These are phyloP conservation scores for Colletotrichum eleusines DNA, from an alignment of 2,329 filamentous ascomycete species.

Conservation along the genomic window DNA sequence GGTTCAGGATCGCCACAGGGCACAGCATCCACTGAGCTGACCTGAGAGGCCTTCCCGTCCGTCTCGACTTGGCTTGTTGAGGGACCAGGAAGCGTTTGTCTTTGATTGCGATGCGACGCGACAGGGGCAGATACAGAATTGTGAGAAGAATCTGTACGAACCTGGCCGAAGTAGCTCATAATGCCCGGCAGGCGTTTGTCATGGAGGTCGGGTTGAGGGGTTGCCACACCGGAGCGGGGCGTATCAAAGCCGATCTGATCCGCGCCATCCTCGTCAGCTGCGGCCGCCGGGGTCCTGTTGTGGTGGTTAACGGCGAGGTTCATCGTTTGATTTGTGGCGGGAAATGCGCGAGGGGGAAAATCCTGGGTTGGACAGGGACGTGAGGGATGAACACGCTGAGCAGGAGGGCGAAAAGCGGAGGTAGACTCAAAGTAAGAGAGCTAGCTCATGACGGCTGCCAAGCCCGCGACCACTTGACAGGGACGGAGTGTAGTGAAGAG, in stretches of 20 bases:
- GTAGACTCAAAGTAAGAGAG: conserved; percentile 18
- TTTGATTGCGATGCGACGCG: conserved; percentile 44
- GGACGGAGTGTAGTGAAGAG: conserved; percentile 17
- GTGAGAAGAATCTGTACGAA: conserved; percentile 82
- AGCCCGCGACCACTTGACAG: conserved; percentile 43
- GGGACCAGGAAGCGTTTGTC: conserved; percentile 30
- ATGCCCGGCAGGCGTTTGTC: conserved; percentile 97
- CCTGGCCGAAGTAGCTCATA: conserved; percentile 98
- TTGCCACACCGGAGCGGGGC: conserved; percentile 90
- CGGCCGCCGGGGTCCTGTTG: conserved; percentile 64
- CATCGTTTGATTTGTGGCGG: conserved; percentile 49
- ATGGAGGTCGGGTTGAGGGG: conserved; percentile 90
- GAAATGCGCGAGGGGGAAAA: conserved; percentile 37
- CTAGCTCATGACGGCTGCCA: conserved; percentile 57
- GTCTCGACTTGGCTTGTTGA: conserved; percentile 40
- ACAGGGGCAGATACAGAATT: conserved; percentile 50
- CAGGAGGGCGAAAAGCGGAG: conserved; percentile 38
- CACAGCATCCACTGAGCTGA: conserved; percentile 39
- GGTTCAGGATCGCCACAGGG: conserved; percentile 40
- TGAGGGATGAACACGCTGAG: conserved; percentile 30
- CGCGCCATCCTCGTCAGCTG: conserved; percentile 75
- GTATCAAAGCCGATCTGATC: conserved; percentile 88
- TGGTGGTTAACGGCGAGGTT: conserved; percentile 63
- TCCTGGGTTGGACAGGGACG: conserved; percentile 22
- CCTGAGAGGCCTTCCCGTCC: conserved; percentile 32